Base-by-base conservation (phyloP, 768 basidiomycete species). In the Terana coerulea region DNA sequence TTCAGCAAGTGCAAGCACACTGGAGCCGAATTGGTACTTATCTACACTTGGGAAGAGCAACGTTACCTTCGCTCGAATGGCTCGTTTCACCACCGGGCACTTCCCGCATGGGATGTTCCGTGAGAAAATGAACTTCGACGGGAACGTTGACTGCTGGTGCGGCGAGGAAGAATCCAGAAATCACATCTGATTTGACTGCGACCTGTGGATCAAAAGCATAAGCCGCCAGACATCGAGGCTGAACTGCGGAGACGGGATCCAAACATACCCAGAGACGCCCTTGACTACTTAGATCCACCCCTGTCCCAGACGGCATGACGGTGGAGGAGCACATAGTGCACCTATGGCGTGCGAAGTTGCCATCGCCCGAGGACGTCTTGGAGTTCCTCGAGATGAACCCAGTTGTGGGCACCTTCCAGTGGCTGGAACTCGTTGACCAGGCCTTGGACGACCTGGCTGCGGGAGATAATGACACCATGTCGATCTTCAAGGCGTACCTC, bases 171-270 rank as follows among this genome's bases (percentile, higher is more conserved):
- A 52, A 21, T 21, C 41, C 9, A 5, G 51, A 3, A 44, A 52
- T 31, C 42, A 52, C 43, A 46, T 52, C 21, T 52, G 42, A 44
- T 52, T 45, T 33, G 51, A 52, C 43, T 52, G 51, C 43, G 31
- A 37, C 24, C 31, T 51, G n/a, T 51, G 49, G 49, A 51, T 51
- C 19, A 37, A 26, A 42, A 19, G 29, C 49, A 51, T 26, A 22
- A 39, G 47, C 47, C 47, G 3, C 47, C 47, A 3, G 46, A 44
- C n/a, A 19, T n/a, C 15, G 36, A 37, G n/a, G 21, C 21, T 5
- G 36, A 37, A 17, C 24, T 25, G 30, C 29, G 46, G 12, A 8
- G 46, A 11, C 11, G 22, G 3, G 46, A n/a, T 10, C 19, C 3
- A 10, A 3, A 4, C 24, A 10, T 17, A 15, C 46, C n/a, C 8